phyloP scores from a whole-genome alignment of 1,284 basidiomycete genomes.

The Cryptococcus floricola region DNA sequence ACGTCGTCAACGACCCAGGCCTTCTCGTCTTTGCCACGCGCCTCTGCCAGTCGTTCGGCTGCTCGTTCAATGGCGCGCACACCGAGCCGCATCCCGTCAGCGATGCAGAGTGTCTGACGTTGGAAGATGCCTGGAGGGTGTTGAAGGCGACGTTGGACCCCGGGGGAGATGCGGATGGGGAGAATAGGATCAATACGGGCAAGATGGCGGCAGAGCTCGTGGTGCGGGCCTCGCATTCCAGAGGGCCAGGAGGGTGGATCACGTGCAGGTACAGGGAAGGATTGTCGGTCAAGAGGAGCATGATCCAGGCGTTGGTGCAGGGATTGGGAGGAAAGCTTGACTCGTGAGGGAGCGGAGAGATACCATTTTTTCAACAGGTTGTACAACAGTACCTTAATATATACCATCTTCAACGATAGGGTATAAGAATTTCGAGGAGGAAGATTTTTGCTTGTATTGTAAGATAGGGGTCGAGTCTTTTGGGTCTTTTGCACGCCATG shows the following conservation, averaged over 20 bases:
- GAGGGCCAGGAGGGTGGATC: constrained; percentile 37
- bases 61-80: constrained; percentile 40
- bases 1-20: constrained; percentile 49
- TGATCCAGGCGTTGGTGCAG: constrained; percentile 41
- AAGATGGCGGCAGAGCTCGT: constrained; percentile 49
- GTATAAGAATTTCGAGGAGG: too few relatives aligned
- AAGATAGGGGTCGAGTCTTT: too few relatives aligned
- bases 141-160: constrained; percentile 43
- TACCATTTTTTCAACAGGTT: too few relatives aligned
- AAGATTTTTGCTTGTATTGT: too few relatives aligned
- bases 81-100: constrained; percentile 25
- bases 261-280: constrained; percentile 45
- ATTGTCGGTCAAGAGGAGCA: constrained; percentile 40
- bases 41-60: constrained; percentile 46
- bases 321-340: constrained; percentile 46
- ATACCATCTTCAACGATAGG: too few relatives aligned
- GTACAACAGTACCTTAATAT: too few relatives aligned
- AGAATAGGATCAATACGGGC: constrained; percentile 49
- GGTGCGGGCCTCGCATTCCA: constrained; percentile 35
- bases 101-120: constrained; percentile 40
- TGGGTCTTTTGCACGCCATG: neutral
- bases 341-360: constrained; percentile 4
- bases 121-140: constrained; percentile 46
- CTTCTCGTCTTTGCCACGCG: constrained; percentile 48
- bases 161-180: constrained; percentile 39